Evolutionary conservation across 2,329 filamentous ascomycete genomes (phyloP).

Genomic region (Nemania serpens): DNA sequence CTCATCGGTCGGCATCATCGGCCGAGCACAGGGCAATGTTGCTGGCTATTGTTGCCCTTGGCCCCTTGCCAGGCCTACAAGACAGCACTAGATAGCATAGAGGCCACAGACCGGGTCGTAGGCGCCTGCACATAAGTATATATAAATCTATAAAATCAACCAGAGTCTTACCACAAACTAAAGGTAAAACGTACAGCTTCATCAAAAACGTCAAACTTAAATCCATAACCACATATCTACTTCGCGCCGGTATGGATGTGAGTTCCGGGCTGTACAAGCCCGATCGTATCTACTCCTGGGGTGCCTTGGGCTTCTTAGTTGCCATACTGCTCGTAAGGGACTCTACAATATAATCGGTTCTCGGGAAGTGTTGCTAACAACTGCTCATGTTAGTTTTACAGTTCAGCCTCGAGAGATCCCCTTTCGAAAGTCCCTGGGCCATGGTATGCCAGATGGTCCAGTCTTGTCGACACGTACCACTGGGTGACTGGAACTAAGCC

Average conservation of each 20-base stretch:
- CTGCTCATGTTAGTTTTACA: not conserved
- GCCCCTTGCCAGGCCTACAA: too few species aligned
- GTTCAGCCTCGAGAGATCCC: slow-evolving; percentile 17
- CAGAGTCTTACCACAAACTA: not conserved
- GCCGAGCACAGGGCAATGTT: not conserved
- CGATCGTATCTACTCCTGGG: slow-evolving; percentile 12
- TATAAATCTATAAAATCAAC: not conserved
- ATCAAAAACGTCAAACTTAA: not conserved
- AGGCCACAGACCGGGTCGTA: too few species aligned
- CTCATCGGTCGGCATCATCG: slow-evolving; percentile 2
- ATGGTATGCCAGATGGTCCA: slow-evolving; percentile 30
- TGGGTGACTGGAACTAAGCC: slow-evolving; percentile 21
- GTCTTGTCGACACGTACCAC: slow-evolving; percentile 19
- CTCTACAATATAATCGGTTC: not conserved
- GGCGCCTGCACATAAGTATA: not conserved
- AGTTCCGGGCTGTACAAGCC: slow-evolving; percentile 4
- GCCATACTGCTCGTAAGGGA: slow-evolving; percentile 22
- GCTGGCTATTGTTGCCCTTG: too few species aligned
- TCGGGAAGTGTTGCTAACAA: not conserved
- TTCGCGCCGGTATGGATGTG: slow-evolving; percentile 4
- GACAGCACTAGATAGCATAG: too few species aligned
- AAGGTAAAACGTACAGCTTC: not conserved
- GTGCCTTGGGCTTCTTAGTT: slow-evolving; percentile 10
- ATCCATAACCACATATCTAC: not conserved
- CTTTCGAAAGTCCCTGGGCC: slow-evolving; percentile 29